These are phyloP conservation scores for Amniculicola lignicola DNA, from an alignment of 495 filamentous ascomycete species.

Conservation along the genomic window DNA sequence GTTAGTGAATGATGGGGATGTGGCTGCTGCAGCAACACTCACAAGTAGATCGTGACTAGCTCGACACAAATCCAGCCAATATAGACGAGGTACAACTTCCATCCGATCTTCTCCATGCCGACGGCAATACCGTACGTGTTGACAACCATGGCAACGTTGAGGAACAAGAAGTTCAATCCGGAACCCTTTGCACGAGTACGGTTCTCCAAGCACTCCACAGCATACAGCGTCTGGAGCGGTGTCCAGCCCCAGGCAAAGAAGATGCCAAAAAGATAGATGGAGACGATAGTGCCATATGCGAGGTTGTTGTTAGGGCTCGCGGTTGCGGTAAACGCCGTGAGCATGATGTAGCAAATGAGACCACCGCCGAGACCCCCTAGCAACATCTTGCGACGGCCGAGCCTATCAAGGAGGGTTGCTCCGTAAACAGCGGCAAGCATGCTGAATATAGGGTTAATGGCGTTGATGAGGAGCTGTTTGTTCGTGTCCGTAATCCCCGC, in stretches of 20 bases:
- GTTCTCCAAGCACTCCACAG: slow-evolving; percentile 23
- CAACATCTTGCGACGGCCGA: slow-evolving; percentile 26
- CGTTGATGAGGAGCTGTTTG: slow-evolving; percentile 19
- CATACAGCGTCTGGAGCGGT: slow-evolving; percentile 26
- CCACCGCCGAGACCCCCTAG: slow-evolving; percentile 12
- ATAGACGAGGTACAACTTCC: slow-evolving; percentile 27
- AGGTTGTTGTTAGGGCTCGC: slow-evolving; percentile 20
- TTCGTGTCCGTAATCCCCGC: slow-evolving; percentile 8
- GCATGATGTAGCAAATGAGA: slow-evolving; percentile 13
- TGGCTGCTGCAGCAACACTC: background rate
- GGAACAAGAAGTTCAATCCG: slow-evolving; percentile 23
- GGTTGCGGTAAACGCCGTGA: slow-evolving; percentile 23
- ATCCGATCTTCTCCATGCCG: slow-evolving; percentile 27
- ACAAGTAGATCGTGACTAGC: slow-evolving; percentile 7
- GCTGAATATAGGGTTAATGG: slow-evolving; percentile 26
- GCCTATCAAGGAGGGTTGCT: slow-evolving; percentile 21
- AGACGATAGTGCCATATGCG: slow-evolving; percentile 20
- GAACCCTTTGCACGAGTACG: slow-evolving; percentile 25
- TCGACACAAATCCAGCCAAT: slow-evolving; percentile 23
- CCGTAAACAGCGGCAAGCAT: slow-evolving; percentile 24
- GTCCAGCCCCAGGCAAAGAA: slow-evolving; percentile 28
- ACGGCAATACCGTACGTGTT: slow-evolving; percentile 22
- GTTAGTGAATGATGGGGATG: no score
- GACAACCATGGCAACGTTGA: slow-evolving; percentile 26
- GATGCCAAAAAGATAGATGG: slow-evolving; percentile 30